Conservation (phyloP, 177 flowering plant genomes). For the Tripterygium wilfordii region DNA sequence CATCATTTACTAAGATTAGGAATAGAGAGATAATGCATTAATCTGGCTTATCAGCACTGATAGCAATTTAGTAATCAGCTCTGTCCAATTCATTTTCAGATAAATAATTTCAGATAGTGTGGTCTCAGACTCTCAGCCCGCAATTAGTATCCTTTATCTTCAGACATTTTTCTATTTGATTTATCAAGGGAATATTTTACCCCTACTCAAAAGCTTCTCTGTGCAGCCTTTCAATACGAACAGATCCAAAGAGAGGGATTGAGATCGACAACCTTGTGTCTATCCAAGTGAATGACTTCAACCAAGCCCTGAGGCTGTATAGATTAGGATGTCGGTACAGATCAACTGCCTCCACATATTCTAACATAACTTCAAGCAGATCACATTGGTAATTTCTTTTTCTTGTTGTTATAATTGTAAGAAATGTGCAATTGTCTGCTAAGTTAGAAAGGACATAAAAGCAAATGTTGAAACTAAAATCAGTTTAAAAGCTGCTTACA, state of each 20-base stretch:
- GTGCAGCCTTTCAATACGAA: conserved; percentile 49
- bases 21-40: too few species aligned
- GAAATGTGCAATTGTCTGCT: neutral
- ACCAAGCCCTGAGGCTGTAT: conserved; percentile 48
- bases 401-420: conserved; percentile 3
- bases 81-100: too few species aligned
- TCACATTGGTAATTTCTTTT: conserved; percentile 52
- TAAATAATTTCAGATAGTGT: too few species aligned
- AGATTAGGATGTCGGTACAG: conserved; percentile 48
- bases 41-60: too few species aligned
- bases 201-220: neutral
- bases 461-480: neutral
- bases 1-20: too few species aligned
- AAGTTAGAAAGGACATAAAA: neutral
- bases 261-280: conserved; percentile 52
- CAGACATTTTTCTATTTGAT: too few species aligned
- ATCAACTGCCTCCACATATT: conserved; percentile 61
- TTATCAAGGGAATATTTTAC: neutral
- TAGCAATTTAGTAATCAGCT: too few species aligned
- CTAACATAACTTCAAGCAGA: conserved; percentile 54
- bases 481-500: neutral
- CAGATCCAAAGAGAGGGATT: conserved; percentile 42
- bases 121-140: too few species aligned
- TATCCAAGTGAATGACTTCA: conserved; percentile 42
- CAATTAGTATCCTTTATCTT: too few species aligned